These are phyloP conservation scores for Phellinidium pouzarii DNA, from an alignment of 1,284 basidiomycete species.

Conservation along the genomic window DNA sequence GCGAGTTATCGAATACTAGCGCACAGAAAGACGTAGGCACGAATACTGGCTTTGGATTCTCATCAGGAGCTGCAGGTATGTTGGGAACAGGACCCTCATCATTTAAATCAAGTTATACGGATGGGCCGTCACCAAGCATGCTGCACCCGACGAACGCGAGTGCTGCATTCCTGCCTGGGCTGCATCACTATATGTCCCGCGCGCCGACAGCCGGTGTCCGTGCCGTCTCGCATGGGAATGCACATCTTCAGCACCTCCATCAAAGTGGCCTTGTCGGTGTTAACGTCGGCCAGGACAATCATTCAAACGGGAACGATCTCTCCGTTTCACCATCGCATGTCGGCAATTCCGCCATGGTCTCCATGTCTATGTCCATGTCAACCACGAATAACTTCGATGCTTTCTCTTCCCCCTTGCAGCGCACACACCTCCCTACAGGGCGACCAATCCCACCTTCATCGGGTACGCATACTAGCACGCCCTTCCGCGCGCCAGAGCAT, in stretches of 20 bases:
- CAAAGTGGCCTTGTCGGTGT: conserved; percentile 20
- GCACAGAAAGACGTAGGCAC: neutral
- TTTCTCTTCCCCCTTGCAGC: conserved; percentile 1
- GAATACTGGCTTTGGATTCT: conserved; percentile 6
- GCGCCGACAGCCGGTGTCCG: conserved; percentile 3
- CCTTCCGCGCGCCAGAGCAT: conserved; percentile 26
- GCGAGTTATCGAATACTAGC: no score
- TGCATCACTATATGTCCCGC: conserved; percentile 46
- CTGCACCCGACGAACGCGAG: conserved; percentile 67
- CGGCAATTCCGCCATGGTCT: conserved; percentile 25
- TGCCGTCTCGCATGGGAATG: conserved; percentile 16
- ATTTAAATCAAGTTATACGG: conserved; percentile 39
- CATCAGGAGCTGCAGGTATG: neutral
- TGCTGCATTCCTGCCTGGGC: conserved; percentile 66
- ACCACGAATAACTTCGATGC: neutral
- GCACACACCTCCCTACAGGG: conserved; percentile 18
- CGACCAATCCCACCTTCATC: conserved; percentile 26
- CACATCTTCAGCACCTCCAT: neutral
- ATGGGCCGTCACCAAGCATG: conserved; percentile 34
- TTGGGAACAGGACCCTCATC: conserved; percentile 24
- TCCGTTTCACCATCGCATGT: conserved; percentile 23
- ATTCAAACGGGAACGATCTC: conserved; percentile 22
- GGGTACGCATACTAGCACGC: conserved; percentile 16
- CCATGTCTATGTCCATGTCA: conserved; percentile 24
- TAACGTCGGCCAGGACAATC: conserved; percentile 20